A percentile compares a stretch with the other conserved stretches of the same genome.
Evolutionary conservation across 345 rosid genomes (phyloP).

Genomic region (Lumnitzera racemosa): DNA sequence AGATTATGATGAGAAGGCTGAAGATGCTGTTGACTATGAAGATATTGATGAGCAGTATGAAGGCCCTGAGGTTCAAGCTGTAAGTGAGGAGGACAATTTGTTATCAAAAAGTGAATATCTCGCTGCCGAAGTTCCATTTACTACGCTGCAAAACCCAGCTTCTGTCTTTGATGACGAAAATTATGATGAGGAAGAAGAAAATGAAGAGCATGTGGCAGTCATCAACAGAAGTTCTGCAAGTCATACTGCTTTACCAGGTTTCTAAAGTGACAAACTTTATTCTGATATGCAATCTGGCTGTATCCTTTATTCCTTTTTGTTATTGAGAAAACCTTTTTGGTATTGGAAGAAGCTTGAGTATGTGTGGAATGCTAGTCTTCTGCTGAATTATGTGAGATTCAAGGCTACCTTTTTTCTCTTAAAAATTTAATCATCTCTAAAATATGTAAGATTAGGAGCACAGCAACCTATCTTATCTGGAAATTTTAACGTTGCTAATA

Average conservation of each 20-base stretch:
- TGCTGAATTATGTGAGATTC: too few relatives aligned
- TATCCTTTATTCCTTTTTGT: too few relatives aligned
- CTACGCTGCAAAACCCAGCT: conserved; percentile 29
- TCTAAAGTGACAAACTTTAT: background rate
- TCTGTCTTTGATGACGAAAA: conserved; percentile 83
- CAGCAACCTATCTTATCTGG: too few relatives aligned
- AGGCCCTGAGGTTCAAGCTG: conserved; percentile 79
- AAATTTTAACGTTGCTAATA: too few relatives aligned
- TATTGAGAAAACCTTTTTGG: too few relatives aligned
- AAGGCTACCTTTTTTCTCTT: too few relatives aligned
- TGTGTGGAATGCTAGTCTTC: too few relatives aligned
- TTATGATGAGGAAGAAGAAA: conserved; percentile 88
- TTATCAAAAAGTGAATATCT: conserved; percentile 65
- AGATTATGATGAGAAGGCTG: conserved; percentile 91
- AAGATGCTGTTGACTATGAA: conserved; percentile 92
- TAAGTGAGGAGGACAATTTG: conserved; percentile 71
- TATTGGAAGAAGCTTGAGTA: too few relatives aligned
- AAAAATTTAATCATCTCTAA: too few relatives aligned
- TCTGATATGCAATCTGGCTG: too few relatives aligned
- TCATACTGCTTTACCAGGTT: conserved; percentile 42
- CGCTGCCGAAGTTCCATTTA: conserved; percentile 42
- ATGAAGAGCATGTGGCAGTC: conserved; percentile 39
- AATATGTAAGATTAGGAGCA: too few relatives aligned
- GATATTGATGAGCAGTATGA: conserved; percentile 96
- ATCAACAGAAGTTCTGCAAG: conserved; percentile 35